Base-by-base conservation (phyloP, 2,329 filamentous ascomycete species). In the Cordyceps fumosorosea region DNA sequence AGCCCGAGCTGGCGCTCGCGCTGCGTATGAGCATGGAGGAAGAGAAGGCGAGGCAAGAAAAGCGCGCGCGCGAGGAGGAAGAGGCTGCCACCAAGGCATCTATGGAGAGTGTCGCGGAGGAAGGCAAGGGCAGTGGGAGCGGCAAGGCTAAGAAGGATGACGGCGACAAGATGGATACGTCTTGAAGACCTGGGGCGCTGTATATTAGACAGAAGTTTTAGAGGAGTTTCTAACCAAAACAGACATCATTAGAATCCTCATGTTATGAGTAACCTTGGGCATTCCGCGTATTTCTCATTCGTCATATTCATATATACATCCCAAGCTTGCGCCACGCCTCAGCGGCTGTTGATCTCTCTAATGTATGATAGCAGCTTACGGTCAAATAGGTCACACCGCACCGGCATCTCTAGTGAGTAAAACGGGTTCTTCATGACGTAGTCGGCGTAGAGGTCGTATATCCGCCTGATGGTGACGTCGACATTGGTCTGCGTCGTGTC, bases 401-500 rank as follows among this genome's bases (percentile, higher is more conserved):
- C 86, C 7, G 95, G 95, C 93, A 98, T 99, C 78, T 99, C 95
- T 62, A 96, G 81, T 71, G 95, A 93, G 77, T 98, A 98, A 73
- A 99, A 99, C 1, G 95, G 95, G 75, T 99, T 99, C 82, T 98
- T 99, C 91, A 97, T 98, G 68, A 99, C 95, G 74, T 91, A 98
- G 76, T 99, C 95, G 56, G 91, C 85, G 78, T 98, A 99, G 58
- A 98, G 78, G 74, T 98, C 95, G 74, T 99, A 98, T 69, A 97
- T 88, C 74, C 86, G 89, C 72, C 86, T 84, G 68, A 96, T 87
- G 51, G 93, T 89, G 14, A 85, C 82, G 69, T 98, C 95, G 45
- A 96, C 88, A 71, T 96, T 96, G 55, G 88, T 85, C 78, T 96
- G 93, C 66, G 91, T 86, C 18, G 85, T 86, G 75, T 98, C 95